Evolutionary conservation across 345 rosid species (phyloP), one percentile per base, ranked within the genome.

Genomic region (Capsella bursapastoris): DNA sequence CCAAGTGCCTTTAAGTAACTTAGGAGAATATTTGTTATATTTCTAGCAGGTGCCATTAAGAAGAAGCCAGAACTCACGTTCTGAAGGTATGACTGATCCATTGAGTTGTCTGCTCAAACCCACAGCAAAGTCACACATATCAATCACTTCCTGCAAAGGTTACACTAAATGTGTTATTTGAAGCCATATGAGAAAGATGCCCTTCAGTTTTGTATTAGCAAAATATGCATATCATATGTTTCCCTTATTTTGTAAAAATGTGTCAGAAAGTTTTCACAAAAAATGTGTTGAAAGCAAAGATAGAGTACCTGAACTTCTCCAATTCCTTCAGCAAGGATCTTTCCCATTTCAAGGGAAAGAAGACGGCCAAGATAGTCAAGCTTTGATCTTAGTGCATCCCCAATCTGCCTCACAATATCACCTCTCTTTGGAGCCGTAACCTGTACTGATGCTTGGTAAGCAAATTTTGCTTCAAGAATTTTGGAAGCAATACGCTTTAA

Each of bases 381-480:
- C 68, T 95, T 95, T 25, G 74, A 82, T 81, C 98, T 84, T 52
- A 95, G 63, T 4, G 99, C 98, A 50, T 95, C 97, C 9, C 99
- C 97, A 32, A 95, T 95, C 75, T 95, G 98, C 71, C 98, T 85
- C 58, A 95, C 99, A 57, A 95, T 88, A 41, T 95, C 96, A 68
- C 99, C 97, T 83, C 99, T 90, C 90, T 92, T 90, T 0, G 99
- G 97, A 57, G 98, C 94, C 25, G 99, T 92, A 81, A 92, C 90
- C 99, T 95, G 69, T 22, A 6, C 37, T 5, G 0, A 58, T 13
- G 25, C 22, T 18, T 12, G 11, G n/a, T 34, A 7, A 34, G 38
- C 37, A 31, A 22, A 16, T 50, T 25, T 4, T 4, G 10, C 73
- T 14, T 13, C 31, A 16, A 29, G 32, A 4, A 14, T 8, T 3